phyloP scores from a whole-genome alignment of 2,329 filamentous ascomycete species.

The Colletotrichum sansevieriae region DNA sequence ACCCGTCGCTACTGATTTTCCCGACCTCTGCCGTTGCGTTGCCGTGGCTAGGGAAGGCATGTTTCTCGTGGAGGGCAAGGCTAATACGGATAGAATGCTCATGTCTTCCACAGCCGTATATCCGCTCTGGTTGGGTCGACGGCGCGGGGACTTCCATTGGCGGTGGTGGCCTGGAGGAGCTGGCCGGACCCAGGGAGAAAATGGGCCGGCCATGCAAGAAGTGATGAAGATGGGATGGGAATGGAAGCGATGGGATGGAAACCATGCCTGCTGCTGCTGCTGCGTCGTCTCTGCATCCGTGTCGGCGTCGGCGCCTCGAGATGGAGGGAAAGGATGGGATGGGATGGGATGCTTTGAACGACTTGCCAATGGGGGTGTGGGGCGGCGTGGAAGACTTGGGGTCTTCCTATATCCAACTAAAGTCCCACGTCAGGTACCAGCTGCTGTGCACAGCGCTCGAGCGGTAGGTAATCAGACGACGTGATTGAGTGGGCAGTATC shows the following conservation, averaged over 20 bases:
- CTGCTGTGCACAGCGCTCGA: neutral
- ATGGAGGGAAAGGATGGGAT: neutral
- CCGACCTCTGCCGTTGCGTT: no score
- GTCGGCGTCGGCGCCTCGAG: conserved; percentile 3
- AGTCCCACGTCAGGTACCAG: neutral
- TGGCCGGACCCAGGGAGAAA: conserved; percentile 23
- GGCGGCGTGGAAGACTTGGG: neutral
- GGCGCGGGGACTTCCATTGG: conserved; percentile 2
- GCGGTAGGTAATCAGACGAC: neutral
- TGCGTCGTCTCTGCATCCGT: conserved; percentile 1
- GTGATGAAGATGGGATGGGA: conserved; percentile 1
- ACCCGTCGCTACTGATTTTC: no score
- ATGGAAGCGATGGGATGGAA: conserved; percentile 9
- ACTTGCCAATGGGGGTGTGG: conserved; percentile 5
- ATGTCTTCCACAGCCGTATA: neutral
- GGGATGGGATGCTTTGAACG: neutral
- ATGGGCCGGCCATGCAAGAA: conserved; percentile 7
- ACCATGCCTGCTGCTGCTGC: conserved; percentile 10
- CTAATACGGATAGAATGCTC: conserved; percentile 1
- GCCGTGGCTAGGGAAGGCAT: neutral
- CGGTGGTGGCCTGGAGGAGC: neutral
- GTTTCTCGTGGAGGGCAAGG: conserved; percentile 6
- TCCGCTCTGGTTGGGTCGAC: conserved; percentile 8
- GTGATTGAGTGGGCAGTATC: neutral
- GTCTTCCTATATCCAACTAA: neutral